These are phyloP conservation scores for Xylaria sp. DNA, from an alignment of 2,329 filamentous ascomycete species.

Conservation along the genomic window DNA sequence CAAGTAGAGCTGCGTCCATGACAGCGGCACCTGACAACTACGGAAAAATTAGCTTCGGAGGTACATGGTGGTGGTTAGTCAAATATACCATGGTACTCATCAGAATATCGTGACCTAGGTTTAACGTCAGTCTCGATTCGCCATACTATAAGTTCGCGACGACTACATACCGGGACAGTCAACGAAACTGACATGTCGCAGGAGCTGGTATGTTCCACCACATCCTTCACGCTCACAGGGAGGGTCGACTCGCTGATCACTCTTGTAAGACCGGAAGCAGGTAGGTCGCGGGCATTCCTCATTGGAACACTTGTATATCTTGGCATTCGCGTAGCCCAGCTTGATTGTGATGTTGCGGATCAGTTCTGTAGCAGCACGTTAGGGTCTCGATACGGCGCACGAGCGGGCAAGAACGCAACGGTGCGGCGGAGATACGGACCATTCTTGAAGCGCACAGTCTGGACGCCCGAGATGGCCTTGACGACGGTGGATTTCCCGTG, in stretches of 20 bases:
- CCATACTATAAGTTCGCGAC: not conserved
- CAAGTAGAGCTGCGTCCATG: slow-evolving; percentile 96
- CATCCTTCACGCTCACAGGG: slow-evolving; percentile 95
- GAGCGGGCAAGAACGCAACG: not conserved
- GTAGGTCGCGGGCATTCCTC: slow-evolving; percentile 87
- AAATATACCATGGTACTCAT: slow-evolving; percentile 90
- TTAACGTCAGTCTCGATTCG: slow-evolving; percentile 1
- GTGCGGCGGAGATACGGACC: slow-evolving; percentile 7
- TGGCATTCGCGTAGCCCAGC: slow-evolving; percentile 29
- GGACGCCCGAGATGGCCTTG: slow-evolving; percentile 98
- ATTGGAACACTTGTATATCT: slow-evolving; percentile 76
- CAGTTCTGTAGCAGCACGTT: slow-evolving; percentile 64
- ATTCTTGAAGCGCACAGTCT: slow-evolving; percentile 99
- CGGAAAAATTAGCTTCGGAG: slow-evolving; percentile 2
- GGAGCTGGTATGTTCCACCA: slow-evolving; percentile 80
- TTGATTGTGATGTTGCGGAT: slow-evolving; percentile 96
- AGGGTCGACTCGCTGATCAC: slow-evolving; percentile 97
- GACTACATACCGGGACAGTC: slow-evolving; percentile 75
- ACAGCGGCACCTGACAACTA: slow-evolving; percentile 92
- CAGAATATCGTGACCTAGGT: slow-evolving; percentile 90
- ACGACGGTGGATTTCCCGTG: slow-evolving; percentile 99
- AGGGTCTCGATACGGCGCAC: not conserved
- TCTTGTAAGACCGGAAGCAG: slow-evolving; percentile 97
- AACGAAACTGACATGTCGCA: slow-evolving; percentile 94
- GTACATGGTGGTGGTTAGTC: not conserved